phyloP scores from a whole-genome alignment of 2,329 filamentous ascomycete species.

The Septoria linicola region DNA sequence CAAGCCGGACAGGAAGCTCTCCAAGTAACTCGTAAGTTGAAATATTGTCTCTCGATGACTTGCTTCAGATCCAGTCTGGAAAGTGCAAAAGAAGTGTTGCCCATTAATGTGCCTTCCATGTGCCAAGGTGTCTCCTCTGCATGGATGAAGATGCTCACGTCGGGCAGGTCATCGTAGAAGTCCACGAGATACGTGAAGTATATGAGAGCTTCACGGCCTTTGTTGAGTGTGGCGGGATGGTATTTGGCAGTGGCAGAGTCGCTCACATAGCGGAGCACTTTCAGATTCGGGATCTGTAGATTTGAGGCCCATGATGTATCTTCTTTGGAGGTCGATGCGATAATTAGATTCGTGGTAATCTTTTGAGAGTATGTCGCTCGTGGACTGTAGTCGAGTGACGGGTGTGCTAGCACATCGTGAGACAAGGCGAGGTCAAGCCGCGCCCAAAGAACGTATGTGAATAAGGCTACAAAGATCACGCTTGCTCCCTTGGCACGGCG shows the following conservation, averaged over 20 bases:
- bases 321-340: no score
- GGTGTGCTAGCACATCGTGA: no score
- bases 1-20: conserved; percentile 24
- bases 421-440: no score
- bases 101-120: conserved; percentile 20
- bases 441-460: no score
- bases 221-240: conserved; percentile 18
- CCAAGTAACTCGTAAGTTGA: conserved; percentile 27
- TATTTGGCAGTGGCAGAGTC: conserved; percentile 21
- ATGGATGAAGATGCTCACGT: conserved; percentile 27
- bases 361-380: no score
- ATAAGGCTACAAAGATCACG: no score
- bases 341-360: no score
- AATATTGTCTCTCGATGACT: conserved; percentile 24
- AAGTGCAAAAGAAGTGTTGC: conserved; percentile 22
- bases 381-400: no score
- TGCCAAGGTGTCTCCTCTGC: conserved; percentile 26
- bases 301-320: conserved; percentile 23
- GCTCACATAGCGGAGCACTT: conserved; percentile 25
- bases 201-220: conserved; percentile 27
- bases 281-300: conserved; percentile 22
- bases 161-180: conserved; percentile 24
- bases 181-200: conserved; percentile 28
- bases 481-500: no score
- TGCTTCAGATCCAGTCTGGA: conserved; percentile 21